phyloP scores from a whole-genome alignment of 2,329 filamentous ascomycete genomes.

The Verticillium alfalfae region DNA sequence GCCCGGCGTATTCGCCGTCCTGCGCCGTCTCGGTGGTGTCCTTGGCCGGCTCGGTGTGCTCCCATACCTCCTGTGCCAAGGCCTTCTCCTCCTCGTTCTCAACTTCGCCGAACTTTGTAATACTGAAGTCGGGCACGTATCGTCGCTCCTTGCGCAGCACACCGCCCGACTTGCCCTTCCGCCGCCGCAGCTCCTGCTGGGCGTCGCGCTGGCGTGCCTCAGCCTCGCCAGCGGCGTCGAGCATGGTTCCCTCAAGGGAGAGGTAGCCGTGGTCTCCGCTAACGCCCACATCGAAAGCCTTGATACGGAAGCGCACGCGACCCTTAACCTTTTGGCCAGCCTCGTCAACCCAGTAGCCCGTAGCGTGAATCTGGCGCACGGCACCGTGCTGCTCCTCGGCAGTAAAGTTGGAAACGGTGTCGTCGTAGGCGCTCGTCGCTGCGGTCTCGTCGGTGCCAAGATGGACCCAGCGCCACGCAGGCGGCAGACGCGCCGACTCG shows the following conservation, averaged over 20 bases:
- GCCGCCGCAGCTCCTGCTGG: slow-evolving; percentile 39
- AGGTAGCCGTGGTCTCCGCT: slow-evolving; percentile 74
- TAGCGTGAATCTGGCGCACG: slow-evolving; percentile 45
- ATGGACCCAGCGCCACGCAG: slow-evolving; percentile 74
- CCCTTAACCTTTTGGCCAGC: slow-evolving; percentile 65
- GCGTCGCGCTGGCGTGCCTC: slow-evolving; percentile 40
- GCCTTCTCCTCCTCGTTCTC: slow-evolving; percentile 35
- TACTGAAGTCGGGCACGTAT: slow-evolving; percentile 46
- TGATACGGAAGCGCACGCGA: slow-evolving; percentile 70
- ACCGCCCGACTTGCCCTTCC: slow-evolving; percentile 12
- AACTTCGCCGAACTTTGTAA: slow-evolving; percentile 48
- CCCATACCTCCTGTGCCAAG: slow-evolving; percentile 11
- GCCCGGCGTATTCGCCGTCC: slow-evolving; percentile 1
- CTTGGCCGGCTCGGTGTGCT: slow-evolving; percentile 9
- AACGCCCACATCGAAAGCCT: slow-evolving; percentile 75
- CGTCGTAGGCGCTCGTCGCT: slow-evolving; percentile 13
- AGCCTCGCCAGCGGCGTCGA: slow-evolving; percentile 62
- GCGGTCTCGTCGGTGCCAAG: slow-evolving; percentile 34
- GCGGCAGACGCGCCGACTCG: slow-evolving; percentile 68
- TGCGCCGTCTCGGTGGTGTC: slow-evolving; percentile 1
- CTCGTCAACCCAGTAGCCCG: slow-evolving; percentile 71
- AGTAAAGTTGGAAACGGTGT: slow-evolving; percentile 28
- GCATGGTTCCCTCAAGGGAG: slow-evolving; percentile 83
- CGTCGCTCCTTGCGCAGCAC: slow-evolving; percentile 21
- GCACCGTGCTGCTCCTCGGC: slow-evolving; percentile 47